A percentile compares a stretch with the other conserved stretches of the same genome.
These are phyloP conservation scores for Marchantia polymorpha DNA, from an alignment of 225 moss, liverwort and hornwort genomes.

Conservation along the genomic window DNA sequence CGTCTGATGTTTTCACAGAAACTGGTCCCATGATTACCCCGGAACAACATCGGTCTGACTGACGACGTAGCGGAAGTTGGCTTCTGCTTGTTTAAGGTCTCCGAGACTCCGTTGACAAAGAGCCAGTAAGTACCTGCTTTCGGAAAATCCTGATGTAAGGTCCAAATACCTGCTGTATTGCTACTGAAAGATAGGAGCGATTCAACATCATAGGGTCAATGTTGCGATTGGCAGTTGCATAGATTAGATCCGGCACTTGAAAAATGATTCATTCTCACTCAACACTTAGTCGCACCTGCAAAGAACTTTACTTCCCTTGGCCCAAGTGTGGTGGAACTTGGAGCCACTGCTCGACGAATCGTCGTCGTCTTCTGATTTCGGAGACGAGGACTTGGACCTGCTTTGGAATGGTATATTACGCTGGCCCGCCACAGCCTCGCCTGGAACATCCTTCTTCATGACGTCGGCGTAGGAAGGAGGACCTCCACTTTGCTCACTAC, in stretches of 20 bases:
- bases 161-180: not conserved
- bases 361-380: constrained; percentile 22
- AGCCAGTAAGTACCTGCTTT: constrained; percentile 66
- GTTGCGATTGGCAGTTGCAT: no score
- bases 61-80: constrained; percentile 71
- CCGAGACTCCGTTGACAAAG: constrained; percentile 71
- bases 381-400: constrained; percentile 18
- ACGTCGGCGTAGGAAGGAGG: not conserved
- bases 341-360: constrained; percentile 7
- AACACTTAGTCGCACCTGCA: constrained; percentile 31
- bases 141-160: not conserved
- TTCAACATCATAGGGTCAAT: no score
- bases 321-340: constrained; percentile 41
- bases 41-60: constrained; percentile 43
- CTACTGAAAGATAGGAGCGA: no score
- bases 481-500: not conserved
- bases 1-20: not conserved
- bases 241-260: no score
- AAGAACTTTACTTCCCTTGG: constrained; percentile 43
- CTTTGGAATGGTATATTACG: constrained; percentile 40
- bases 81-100: constrained; percentile 68
- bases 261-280: no score
- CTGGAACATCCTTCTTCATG: not conserved
- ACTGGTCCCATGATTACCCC: constrained; percentile 39
- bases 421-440: constrained; percentile 29